Evolutionary conservation across 73 alveolate genomes (phyloP).

Genomic region (Stentor coeruleus): DNA sequence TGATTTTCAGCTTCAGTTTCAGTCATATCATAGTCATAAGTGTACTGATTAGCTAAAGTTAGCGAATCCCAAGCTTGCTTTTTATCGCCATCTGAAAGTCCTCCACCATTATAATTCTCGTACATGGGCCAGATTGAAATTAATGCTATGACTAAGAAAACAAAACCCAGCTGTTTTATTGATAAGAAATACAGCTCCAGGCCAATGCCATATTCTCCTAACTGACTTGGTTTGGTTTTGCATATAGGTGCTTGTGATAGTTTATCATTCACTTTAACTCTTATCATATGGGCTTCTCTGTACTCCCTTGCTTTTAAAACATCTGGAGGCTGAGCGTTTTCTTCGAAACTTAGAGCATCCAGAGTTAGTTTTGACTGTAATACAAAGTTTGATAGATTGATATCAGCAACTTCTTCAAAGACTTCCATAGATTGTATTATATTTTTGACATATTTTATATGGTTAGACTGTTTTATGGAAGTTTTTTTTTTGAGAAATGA

Average conservation of each 20-base stretch:
- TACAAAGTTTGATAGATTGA: no score
- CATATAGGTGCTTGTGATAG: constrained; percentile 8
- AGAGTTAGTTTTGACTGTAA: no score
- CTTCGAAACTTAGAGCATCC: neutral
- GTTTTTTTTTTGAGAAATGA: no score
- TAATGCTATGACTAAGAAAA: constrained; percentile 31
- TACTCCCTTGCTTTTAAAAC: neutral
- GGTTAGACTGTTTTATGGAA: no score
- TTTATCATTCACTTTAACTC: neutral
- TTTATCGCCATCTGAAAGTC: constrained; percentile 21
- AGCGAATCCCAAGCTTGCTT: neutral
- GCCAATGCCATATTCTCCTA: constrained; percentile 41
- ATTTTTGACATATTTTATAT: no score
- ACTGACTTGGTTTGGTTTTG: constrained; percentile 1
- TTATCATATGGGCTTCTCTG: neutral
- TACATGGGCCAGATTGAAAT: constrained; percentile 31
- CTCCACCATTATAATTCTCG: constrained; percentile 29
- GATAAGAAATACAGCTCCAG: constrained; percentile 22
- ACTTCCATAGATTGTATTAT: no score
- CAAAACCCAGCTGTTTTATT: neutral
- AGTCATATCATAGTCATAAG: neutral
- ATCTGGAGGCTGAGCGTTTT: neutral
- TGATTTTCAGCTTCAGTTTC: neutral
- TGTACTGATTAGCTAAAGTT: constrained; percentile 27
- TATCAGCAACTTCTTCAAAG: no score